These are phyloP conservation scores for Crithidia mellificae DNA, from an alignment of 208 protist species.

Conservation along the genomic window DNA sequence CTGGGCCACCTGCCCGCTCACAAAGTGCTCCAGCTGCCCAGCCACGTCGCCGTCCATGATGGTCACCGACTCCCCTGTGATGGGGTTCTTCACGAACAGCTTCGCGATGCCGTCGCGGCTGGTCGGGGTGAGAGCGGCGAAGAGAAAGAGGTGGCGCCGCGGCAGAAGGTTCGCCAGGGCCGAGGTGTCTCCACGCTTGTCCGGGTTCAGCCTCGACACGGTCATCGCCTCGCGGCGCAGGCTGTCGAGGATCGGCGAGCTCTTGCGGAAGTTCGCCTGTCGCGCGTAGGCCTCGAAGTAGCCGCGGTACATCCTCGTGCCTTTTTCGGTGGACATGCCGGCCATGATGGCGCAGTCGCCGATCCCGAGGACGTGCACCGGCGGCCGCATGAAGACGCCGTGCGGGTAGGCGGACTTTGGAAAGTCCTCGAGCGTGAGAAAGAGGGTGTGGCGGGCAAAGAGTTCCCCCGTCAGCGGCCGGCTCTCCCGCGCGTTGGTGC, in stretches of 20 bases:
- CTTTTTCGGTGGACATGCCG: conserved; percentile 71
- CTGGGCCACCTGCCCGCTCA: conserved; percentile 62
- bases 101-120: conserved; percentile 63
- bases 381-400: conserved; percentile 87
- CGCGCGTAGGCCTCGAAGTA: conserved; percentile 89
- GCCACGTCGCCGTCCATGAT: conserved; percentile 55
- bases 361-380: conserved; percentile 77
- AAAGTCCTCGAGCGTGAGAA: conserved; percentile 41
- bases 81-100: conserved; percentile 87
- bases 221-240: conserved; percentile 66
- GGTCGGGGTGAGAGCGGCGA: conserved; percentile 53
- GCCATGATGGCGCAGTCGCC: conserved; percentile 86
- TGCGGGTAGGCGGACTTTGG: conserved; percentile 62
- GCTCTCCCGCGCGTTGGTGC: conserved; percentile 83
- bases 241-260: conserved; percentile 76
- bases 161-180: conserved; percentile 83
- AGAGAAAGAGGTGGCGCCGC: conserved; percentile 86
- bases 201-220: conserved; percentile 56
- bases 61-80: conserved; percentile 84
- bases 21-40: conserved; percentile 60
- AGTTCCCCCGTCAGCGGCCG: conserved; percentile 74
- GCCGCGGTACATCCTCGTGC: conserved; percentile 82
- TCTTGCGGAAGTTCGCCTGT: conserved; percentile 85
- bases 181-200: conserved; percentile 60
- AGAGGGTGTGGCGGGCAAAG: conserved; percentile 85